Percentiles rank a stretch among this genome's conserved stretches.
Evolutionary conservation across 805 yeast genomes (phyloP).

Genomic region (Zygosaccharomyces bailii): DNA sequence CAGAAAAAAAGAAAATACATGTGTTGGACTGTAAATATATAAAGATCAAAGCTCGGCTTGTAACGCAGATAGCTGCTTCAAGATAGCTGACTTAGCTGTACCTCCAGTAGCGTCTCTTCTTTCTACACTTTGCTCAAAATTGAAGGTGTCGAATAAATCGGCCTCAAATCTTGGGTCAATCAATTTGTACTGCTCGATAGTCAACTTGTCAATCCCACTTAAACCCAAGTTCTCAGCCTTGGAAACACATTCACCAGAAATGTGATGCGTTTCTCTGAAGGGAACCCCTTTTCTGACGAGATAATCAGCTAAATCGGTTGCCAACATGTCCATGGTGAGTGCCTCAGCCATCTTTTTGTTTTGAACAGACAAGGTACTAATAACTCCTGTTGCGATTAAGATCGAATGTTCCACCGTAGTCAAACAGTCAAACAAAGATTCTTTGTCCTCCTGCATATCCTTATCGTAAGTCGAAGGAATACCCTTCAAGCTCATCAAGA

Average conservation of each 20-base stretch:
- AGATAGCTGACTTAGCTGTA: conserved; percentile 87
- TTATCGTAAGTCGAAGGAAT: conserved; percentile 97
- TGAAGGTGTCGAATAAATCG: conserved; percentile 81
- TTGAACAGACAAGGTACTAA: conserved; percentile 77
- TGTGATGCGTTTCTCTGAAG: conserved; percentile 98
- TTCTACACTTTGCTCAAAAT: conserved; percentile 92
- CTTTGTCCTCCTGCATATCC: conserved; percentile 99
- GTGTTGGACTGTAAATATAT: conserved; percentile 1
- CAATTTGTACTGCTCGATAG: conserved; percentile 68
- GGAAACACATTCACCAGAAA: conserved; percentile 96
- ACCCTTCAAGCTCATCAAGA: conserved; percentile 94
- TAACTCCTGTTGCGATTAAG: conserved; percentile 92
- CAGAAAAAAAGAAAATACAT: neutral
- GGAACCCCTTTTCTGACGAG: conserved; percentile 97
- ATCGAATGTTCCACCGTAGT: conserved; percentile 91
- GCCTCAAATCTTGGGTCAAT: conserved; percentile 77
- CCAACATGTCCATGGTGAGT: conserved; percentile 97
- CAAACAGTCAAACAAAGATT: conserved; percentile 91
- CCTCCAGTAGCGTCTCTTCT: conserved; percentile 97
- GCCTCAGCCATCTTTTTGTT: conserved; percentile 78
- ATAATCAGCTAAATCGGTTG: conserved; percentile 97
- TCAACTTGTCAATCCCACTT: conserved; percentile 81
- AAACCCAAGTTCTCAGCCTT: conserved; percentile 74
- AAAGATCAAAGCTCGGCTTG: conserved; percentile 27
- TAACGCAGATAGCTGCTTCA: conserved; percentile 55